A percentile compares a stretch with the other conserved stretches of the same genome.
These are phyloP conservation scores for Cryptococcus wingfieldii DNA, from an alignment of 1,284 basidiomycete species.

Conservation along the genomic window DNA sequence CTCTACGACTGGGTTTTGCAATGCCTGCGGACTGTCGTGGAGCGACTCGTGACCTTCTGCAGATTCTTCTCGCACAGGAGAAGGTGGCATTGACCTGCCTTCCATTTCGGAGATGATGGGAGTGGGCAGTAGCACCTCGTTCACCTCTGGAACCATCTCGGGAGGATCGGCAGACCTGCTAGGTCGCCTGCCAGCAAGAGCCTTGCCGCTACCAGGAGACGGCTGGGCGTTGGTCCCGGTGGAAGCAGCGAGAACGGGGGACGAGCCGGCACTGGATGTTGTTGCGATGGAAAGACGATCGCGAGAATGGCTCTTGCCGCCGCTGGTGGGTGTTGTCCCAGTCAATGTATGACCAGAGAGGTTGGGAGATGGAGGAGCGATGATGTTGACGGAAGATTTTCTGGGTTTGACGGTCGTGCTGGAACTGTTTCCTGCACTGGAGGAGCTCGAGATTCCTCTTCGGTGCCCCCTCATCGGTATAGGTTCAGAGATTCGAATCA, in stretches of 20 bases:
- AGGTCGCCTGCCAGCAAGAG: slow-evolving; percentile 21
- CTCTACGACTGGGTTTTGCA: not conserved
- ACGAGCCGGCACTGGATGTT: slow-evolving; percentile 11
- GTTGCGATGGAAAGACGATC: slow-evolving; percentile 25
- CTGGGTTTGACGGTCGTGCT: slow-evolving; percentile 7
- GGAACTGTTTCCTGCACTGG: slow-evolving; percentile 13
- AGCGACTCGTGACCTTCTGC: not conserved
- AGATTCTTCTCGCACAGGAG: slow-evolving; percentile 37
- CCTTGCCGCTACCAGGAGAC: slow-evolving; percentile 6
- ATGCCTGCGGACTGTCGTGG: not conserved
- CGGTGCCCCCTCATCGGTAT: slow-evolving; percentile 35
- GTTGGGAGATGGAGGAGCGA: not conserved
- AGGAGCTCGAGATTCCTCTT: slow-evolving; percentile 34
- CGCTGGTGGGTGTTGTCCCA: not conserved
- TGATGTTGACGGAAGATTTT: slow-evolving; percentile 11
- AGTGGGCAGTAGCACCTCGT: slow-evolving; percentile 7
- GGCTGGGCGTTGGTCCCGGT: slow-evolving; percentile 5
- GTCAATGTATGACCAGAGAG: not conserved
- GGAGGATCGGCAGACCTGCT: slow-evolving; percentile 30
- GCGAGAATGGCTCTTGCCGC: not conserved
- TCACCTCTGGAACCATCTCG: slow-evolving; percentile 25
- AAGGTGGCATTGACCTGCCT: slow-evolving; percentile 24
- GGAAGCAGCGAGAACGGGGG: slow-evolving; percentile 9
- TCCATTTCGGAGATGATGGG: not conserved
- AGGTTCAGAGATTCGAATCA: slow-evolving; percentile 50